These are phyloP conservation scores for Mortierella sp. DNA, from an alignment of 371 early-diverging fungal species.

Conservation along the genomic window DNA sequence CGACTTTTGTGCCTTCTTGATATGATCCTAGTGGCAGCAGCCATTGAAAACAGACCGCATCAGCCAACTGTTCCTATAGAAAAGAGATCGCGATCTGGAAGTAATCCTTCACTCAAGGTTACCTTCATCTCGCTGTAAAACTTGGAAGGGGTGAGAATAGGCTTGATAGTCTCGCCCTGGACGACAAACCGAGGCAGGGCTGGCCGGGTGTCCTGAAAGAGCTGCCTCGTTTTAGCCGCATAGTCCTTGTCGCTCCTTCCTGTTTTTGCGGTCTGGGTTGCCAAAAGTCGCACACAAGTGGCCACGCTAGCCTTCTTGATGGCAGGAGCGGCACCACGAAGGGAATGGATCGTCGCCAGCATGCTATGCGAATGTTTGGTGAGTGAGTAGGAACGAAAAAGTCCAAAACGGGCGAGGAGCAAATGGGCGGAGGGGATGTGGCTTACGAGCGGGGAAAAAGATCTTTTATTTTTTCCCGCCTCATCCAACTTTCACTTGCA, in stretches of 20 bases:
- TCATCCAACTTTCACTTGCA: neutral
- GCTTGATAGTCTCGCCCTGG: slow-evolving; percentile 57
- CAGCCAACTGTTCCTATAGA: neutral
- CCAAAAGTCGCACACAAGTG: slow-evolving; percentile 2
- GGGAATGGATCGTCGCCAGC: slow-evolving; percentile 22
- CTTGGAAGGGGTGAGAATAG: slow-evolving; percentile 60
- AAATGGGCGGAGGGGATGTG: neutral
- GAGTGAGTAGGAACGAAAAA: neutral
- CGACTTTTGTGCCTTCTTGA: slow-evolving; percentile 76
- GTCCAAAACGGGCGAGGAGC: neutral
- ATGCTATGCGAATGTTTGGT: slow-evolving; percentile 1
- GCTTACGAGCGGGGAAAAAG: slow-evolving; percentile 1
- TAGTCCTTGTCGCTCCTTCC: slow-evolving; percentile 16
- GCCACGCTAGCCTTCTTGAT: neutral
- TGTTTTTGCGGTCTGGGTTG: slow-evolving; percentile 7
- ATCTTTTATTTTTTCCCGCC: neutral
- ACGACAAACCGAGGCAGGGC: slow-evolving; percentile 55
- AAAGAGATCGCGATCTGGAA: neutral
- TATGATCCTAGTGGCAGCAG: slow-evolving; percentile 61
- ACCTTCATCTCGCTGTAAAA: slow-evolving; percentile 68
- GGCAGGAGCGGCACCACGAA: slow-evolving; percentile 11
- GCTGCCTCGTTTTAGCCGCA: slow-evolving; percentile 21
- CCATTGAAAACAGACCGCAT: neutral
- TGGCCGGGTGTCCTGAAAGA: slow-evolving; percentile 44
- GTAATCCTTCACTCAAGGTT: neutral